Evolutionary conservation across 2,329 filamentous ascomycete species (phyloP), one percentile per base, ranked within the genome.

Genomic region (Fusarium gaditjirri): DNA sequence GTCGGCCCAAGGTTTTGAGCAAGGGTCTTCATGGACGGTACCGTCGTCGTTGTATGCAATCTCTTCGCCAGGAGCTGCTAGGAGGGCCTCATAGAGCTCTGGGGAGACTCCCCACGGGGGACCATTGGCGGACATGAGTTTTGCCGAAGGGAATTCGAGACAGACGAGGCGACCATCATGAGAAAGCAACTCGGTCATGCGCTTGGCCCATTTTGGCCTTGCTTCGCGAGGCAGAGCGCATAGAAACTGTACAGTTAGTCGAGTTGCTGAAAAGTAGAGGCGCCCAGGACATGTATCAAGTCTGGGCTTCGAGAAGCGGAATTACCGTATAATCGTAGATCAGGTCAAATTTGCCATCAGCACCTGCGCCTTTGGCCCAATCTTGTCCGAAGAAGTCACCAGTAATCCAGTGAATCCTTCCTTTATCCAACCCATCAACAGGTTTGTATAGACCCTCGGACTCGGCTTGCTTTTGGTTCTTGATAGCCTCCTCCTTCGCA

Each of bases 81-180:
- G 85, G 74, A 95, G 90, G 69, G 90, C 90, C 75, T 90, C 83
- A 80, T 97, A 96, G 33, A 93, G 88, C 67, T 90, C 87, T 2
- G 92, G 87, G 17, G 89, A 88, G 43, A 93, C 82, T 12, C 90
- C 89, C 86, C 89, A 95, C 4, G 94, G 94, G 17, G 94, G 94
- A 0, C 94, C 94, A 14, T 86, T 86, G 14, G 87, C 85, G 16
- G 84, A 84, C 14, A 91, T 86, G 44, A 89, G 86, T 79, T 95
- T 96, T 68, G 89, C 87, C 2, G 91, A 90, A 14, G 94, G 94
- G 79, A 92, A 97, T 79, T 97, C 94, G 68, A 97, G 86, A 81
- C 89, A 91, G 56, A 91, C 78, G 31, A 92, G 82, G 41, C 85
- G 83, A 27, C 89, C 88, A 29, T 74, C 78, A 10, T 83, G 83